Conservation (phyloP, 495 filamentous ascomycete genomes). For the Thermochaetoides thermophila region DNA sequence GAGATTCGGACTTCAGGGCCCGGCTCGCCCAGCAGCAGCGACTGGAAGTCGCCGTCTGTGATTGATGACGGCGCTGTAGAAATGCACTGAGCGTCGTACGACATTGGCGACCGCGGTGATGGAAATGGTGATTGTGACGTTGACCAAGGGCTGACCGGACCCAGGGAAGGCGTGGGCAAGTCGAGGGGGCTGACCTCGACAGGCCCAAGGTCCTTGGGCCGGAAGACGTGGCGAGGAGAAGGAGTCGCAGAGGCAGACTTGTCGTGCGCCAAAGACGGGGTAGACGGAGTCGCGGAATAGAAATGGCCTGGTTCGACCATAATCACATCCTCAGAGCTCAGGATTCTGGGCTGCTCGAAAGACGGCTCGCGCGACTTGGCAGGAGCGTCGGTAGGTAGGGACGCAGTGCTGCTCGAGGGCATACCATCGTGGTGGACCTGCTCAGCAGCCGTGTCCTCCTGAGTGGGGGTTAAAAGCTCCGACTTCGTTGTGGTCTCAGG, state of each 20-base stretch:
- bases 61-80: slow-evolving; percentile 58
- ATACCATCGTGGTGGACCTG: neutral
- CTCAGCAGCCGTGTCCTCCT: slow-evolving; percentile 1
- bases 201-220: slow-evolving; percentile 40
- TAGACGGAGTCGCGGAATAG: neutral
- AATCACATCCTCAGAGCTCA: neutral
- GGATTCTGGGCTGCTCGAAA: neutral
- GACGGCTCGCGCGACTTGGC: neutral
- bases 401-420: neutral
- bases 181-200: slow-evolving; percentile 33
- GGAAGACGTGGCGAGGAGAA: slow-evolving; percentile 38
- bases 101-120: slow-evolving; percentile 44
- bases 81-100: slow-evolving; percentile 53
- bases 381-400: neutral
- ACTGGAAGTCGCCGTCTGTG: slow-evolving; percentile 50
- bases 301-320: neutral
- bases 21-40: slow-evolving; percentile 45
- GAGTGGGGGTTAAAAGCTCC: neutral
- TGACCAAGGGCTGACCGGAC: slow-evolving; percentile 39
- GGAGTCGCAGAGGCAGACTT: slow-evolving; percentile 38
- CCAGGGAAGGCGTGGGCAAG: slow-evolving; percentile 27
- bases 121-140: slow-evolving; percentile 40
- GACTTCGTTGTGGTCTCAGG: slow-evolving; percentile 3
- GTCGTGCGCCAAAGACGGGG: neutral
- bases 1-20: slow-evolving; percentile 55